phyloP scores from a whole-genome alignment of 169 alveolate genomes.

The Plasmodium vivax region DNA sequence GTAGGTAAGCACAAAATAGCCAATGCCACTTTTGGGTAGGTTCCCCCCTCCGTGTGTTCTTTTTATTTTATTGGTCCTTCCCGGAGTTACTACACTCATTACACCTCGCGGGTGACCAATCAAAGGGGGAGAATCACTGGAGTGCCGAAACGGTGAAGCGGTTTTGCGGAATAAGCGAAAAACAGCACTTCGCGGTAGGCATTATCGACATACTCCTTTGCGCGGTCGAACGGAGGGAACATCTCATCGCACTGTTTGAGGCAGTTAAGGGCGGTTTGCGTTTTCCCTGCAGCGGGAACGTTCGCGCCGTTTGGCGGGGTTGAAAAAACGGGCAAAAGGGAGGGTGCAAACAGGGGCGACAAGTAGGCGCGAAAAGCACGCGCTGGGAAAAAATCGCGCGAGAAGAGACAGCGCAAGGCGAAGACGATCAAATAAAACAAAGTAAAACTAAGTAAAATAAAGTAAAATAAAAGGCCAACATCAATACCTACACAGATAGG shows the following conservation, averaged over 20 bases:
- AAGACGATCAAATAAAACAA: neutral
- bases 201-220: neutral
- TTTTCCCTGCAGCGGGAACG: neutral
- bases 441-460: neutral
- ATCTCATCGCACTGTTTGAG: neutral
- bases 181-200: neutral
- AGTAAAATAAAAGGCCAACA: neutral
- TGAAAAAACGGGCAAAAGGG: neutral
- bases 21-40: neutral
- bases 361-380: neutral
- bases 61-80: neutral
- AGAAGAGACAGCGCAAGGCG: neutral
- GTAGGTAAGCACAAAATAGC: neutral
- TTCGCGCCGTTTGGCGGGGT: neutral
- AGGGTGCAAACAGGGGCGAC: neutral
- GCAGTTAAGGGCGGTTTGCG: neutral
- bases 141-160: neutral
- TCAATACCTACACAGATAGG: neutral
- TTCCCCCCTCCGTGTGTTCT: neutral
- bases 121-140: neutral
- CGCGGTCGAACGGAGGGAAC: neutral
- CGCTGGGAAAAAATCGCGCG: neutral
- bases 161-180: neutral
- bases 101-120: neutral
- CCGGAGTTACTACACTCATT: neutral